These are phyloP conservation scores for Cardamine chenopodiifolia DNA, from an alignment of 345 rosid species.

Conservation along the genomic window DNA sequence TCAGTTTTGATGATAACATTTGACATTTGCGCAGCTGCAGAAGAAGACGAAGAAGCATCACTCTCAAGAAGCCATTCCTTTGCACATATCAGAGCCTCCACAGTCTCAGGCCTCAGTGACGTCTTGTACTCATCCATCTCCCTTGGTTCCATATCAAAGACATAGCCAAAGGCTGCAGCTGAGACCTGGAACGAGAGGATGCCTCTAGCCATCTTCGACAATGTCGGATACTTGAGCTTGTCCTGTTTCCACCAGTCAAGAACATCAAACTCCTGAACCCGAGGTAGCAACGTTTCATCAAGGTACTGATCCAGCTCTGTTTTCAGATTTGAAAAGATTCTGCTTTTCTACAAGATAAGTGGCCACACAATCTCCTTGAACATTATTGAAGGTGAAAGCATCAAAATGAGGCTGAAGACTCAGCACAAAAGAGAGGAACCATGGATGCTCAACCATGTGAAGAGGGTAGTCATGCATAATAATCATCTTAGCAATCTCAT, in stretches of 20 bases:
- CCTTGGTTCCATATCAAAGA: conserved; percentile 58
- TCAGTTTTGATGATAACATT: conserved; percentile 63
- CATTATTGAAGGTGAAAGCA: conserved; percentile 65
- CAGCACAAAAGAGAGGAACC: conserved; percentile 70
- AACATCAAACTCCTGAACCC: conserved; percentile 76
- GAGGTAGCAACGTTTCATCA: conserved; percentile 78
- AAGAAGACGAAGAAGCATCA: conserved; percentile 27
- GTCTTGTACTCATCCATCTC: conserved; percentile 75
- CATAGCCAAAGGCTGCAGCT: conserved; percentile 54
- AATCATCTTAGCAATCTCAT: conserved; percentile 82
- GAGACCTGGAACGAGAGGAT: conserved; percentile 65
- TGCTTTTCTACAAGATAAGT: conserved; percentile 84
- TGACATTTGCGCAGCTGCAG: conserved; percentile 41
- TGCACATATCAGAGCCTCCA: conserved; percentile 87
- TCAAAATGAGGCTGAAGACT: conserved; percentile 85
- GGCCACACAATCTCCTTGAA: conserved; percentile 92
- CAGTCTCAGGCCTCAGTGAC: conserved; percentile 77
- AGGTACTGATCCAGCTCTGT: conserved; percentile 88
- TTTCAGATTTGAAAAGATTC: conserved; percentile 72
- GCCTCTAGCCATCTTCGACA: conserved; percentile 89
- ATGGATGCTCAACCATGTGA: conserved; percentile 90
- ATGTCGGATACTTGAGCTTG: conserved; percentile 79
- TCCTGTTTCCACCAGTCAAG: conserved; percentile 93
- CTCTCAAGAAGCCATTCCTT: conserved; percentile 77
- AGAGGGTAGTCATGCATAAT: conserved; percentile 83